A percentile compares a stretch with the other conserved stretches of the same genome.
Conservation (phyloP, 371 early-diverging fungal genomes). For the Mortierella sp. region DNA sequence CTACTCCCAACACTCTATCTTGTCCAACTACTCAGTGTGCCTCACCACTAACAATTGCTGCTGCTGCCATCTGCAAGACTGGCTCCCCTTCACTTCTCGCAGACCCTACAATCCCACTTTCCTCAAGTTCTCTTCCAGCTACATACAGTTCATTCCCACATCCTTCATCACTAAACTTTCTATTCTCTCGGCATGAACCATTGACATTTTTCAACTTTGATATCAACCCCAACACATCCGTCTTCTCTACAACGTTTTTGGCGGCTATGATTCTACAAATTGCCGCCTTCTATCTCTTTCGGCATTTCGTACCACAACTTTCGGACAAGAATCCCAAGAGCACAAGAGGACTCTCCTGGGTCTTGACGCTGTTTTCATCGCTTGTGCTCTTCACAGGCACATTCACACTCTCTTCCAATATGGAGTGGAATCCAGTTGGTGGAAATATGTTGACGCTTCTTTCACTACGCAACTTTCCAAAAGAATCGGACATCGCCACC, state of each 20-base stretch:
- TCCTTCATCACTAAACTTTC: not conserved
- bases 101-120: not conserved
- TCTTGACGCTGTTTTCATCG: slow-evolving; percentile 40
- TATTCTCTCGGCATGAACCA: slow-evolving; percentile 31
- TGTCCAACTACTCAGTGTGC: slow-evolving; percentile 17
- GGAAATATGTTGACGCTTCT: slow-evolving; percentile 6
- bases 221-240: slow-evolving; percentile 46
- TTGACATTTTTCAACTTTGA: slow-evolving; percentile 35
- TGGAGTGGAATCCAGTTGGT: slow-evolving; percentile 22
- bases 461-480: slow-evolving; percentile 36
- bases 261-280: slow-evolving; percentile 18
- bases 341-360: slow-evolving; percentile 34
- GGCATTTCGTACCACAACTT: slow-evolving; percentile 15
- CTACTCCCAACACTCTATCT: not conserved
- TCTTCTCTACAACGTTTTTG: slow-evolving; percentile 21
- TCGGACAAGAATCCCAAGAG: slow-evolving; percentile 11
- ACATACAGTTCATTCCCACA: slow-evolving; percentile 6
- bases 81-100: not conserved
- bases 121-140: not conserved
- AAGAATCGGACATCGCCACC: slow-evolving; percentile 28
- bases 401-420: slow-evolving; percentile 32
- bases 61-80: not conserved
- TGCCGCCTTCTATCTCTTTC: slow-evolving; percentile 33
- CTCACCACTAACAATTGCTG: not conserved
- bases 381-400: slow-evolving; percentile 43